Base-by-base conservation (phyloP, 225 moss, liverwort and hornwort species). In the Anthoceros angustus region DNA sequence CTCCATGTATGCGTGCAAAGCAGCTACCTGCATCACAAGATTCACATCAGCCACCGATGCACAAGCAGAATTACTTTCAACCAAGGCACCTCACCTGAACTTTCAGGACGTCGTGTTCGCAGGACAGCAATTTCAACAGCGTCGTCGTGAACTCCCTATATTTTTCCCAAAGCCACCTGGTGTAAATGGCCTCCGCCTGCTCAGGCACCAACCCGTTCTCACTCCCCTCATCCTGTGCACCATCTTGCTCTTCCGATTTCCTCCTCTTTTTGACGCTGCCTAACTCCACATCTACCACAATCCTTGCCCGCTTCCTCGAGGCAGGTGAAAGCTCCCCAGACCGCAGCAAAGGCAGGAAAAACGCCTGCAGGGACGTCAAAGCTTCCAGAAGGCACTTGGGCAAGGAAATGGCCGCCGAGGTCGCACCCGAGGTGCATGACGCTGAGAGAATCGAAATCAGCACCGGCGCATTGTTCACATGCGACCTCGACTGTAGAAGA, bases 1-100 rank as follows among this genome's bases (percentile, higher is more conserved):
- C 70, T 92, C 92, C 98, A 99, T 89, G 40, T 87, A 76, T 14
- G 98, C 74, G 67, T 86, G 76, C 25, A 89, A 64, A 40, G 87
- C 80, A 50, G 82, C 74, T 20, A 77, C 68, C 98, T 98, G 87
- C 73, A n/a, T 68, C 63, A 63, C 42, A 72, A 40, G 64, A 25
- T 12, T 25, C 11, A 12, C 63, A 25, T 16, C 16, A 61, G 21
- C 25, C 7, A 12, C 39, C 5, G 16, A n/a, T 12, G 21, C 9
- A 62, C 25, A 11, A 39, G 40, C 41, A 9, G 14, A 26, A 9
- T 3, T 3, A 32, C 2, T 43, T n/a, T 14, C 25, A 65, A 45
- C 5, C 21, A 67, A 24, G 72, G 68, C 64, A 50, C 60, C 72
- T n/a, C 55, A 87, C 80, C 80, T 82, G 91, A 2, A 75, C 61